Evolutionary conservation across 306 rosid genomes (phyloP).

Genomic region (cucumber (Cucumis sativus)): DNA sequence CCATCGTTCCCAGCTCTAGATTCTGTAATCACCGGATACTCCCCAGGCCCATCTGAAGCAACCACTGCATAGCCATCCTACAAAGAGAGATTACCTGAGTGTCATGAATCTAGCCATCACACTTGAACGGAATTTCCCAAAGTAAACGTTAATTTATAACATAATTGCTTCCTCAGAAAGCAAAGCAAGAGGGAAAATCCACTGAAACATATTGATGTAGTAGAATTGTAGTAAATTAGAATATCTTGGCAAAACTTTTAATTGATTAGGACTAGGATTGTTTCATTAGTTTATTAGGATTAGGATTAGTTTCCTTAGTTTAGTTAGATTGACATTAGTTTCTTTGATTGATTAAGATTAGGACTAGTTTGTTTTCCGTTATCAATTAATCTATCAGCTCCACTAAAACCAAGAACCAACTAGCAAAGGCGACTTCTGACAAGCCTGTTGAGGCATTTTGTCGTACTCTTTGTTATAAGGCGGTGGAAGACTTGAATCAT

Average conservation of each 20-base stretch:
- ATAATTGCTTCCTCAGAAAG: neutral
- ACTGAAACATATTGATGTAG: neutral
- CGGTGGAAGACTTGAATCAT: too few species aligned
- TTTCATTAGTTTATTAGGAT: too few species aligned
- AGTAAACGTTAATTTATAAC: neutral
- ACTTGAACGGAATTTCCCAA: neutral
- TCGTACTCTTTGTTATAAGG: too few species aligned
- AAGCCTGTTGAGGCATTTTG: too few species aligned
- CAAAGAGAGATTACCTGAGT: neutral
- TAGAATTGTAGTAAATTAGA: too few species aligned
- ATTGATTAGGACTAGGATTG: too few species aligned
- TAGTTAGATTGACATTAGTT: too few species aligned
- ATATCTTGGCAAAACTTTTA: too few species aligned
- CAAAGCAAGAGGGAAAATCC: neutral
- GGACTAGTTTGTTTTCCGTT: too few species aligned
- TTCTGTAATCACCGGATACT: slow-evolving; percentile 57
- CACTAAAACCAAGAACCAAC: neutral
- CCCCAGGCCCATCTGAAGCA: slow-evolving; percentile 84
- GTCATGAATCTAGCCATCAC: neutral
- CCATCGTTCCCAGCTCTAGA: slow-evolving; percentile 78
- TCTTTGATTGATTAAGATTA: too few species aligned
- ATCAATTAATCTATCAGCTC: neutral
- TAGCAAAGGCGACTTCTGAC: too few species aligned
- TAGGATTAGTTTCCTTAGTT: too few species aligned
- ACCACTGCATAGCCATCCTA: slow-evolving; percentile 94